phyloP scores from a whole-genome alignment of 1,284 basidiomycete species.

The Volvariella surrecta region DNA sequence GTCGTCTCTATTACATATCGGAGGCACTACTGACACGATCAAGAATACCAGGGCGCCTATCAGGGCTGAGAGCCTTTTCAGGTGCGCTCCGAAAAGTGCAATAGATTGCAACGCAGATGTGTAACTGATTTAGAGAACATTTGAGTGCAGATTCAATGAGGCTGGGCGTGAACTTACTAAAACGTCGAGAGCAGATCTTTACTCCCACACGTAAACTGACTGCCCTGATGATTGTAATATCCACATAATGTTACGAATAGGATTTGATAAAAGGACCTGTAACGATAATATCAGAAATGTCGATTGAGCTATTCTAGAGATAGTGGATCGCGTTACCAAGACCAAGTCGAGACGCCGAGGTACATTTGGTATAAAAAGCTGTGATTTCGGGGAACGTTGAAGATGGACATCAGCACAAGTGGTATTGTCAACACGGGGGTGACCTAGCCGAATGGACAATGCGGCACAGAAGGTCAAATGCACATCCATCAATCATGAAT shows the following conservation, averaged over 20 bases:
- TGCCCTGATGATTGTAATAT: not conserved
- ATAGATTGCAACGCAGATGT: constrained; percentile 62
- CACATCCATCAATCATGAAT: no score
- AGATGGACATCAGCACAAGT: constrained; percentile 26
- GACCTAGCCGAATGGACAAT: constrained; percentile 14
- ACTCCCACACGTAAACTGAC: constrained; percentile 16
- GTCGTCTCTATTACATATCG: no score
- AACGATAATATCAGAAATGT: not conserved
- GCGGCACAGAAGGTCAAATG: no score
- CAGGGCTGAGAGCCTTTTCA: constrained; percentile 60
- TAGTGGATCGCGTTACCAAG: constrained; percentile 31
- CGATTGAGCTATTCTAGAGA: not conserved
- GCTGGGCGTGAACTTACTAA: constrained; percentile 15
- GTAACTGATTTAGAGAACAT: not conserved
- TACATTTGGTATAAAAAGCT: constrained; percentile 50
- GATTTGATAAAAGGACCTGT: constrained; percentile 42
- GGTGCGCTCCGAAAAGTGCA: constrained; percentile 67
- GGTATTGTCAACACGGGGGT: constrained; percentile 27
- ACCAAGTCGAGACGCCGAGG: constrained; percentile 47
- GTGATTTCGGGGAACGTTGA: constrained; percentile 12
- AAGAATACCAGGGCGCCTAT: constrained; percentile 51
- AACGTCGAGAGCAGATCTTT: constrained; percentile 35
- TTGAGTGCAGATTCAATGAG: no score
- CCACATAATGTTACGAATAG: constrained; percentile 40
- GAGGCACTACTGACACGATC: constrained; percentile 36